Percentiles rank a stretch among this genome's conserved stretches.
These are phyloP conservation scores for Dysphania ambrosioides DNA, from an alignment of 148 eudicot species.

Conservation along the genomic window DNA sequence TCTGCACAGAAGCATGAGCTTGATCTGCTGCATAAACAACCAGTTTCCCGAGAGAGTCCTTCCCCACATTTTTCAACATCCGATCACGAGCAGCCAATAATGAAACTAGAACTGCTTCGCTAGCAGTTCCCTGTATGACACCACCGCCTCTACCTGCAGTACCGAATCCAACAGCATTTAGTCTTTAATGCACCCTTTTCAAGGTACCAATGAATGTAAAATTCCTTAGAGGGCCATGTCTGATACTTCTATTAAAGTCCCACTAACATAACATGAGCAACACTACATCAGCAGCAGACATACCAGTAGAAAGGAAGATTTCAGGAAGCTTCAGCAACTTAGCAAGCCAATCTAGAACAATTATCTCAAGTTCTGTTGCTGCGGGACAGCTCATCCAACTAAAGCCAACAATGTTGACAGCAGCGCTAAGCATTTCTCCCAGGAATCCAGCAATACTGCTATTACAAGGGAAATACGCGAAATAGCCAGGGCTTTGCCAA, in stretches of 20 bases:
- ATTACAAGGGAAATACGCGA: conserved; percentile 82
- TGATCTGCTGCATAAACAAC: conserved; percentile 90
- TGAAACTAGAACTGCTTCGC: conserved; percentile 90
- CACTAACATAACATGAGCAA: neutral
- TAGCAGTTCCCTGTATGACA: conserved; percentile 94
- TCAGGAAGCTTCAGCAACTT: conserved; percentile 76
- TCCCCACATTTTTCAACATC: conserved; percentile 64
- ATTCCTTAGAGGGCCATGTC: neutral
- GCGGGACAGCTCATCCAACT: conserved; percentile 98
- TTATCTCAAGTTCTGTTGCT: conserved; percentile 94
- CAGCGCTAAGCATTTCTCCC: conserved; percentile 97
- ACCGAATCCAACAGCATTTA: conserved; percentile 3
- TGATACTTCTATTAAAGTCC: neutral
- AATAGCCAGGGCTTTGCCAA: conserved; percentile 94
- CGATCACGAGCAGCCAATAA: conserved; percentile 91
- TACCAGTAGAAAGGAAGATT: conserved; percentile 75
- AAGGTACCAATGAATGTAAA: neutral
- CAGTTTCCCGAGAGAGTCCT: conserved; percentile 62
- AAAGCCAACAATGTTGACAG: conserved; percentile 87
- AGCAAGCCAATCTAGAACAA: conserved; percentile 95
- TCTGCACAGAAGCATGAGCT: conserved; percentile 76
- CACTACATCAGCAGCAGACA: neutral
- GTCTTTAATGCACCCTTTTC: neutral
- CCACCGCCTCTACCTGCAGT: conserved; percentile 87
- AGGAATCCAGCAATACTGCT: conserved; percentile 89